These are phyloP conservation scores for Penicillium rolfsii DNA, from an alignment of 2,329 filamentous ascomycete genomes.

Conservation along the genomic window DNA sequence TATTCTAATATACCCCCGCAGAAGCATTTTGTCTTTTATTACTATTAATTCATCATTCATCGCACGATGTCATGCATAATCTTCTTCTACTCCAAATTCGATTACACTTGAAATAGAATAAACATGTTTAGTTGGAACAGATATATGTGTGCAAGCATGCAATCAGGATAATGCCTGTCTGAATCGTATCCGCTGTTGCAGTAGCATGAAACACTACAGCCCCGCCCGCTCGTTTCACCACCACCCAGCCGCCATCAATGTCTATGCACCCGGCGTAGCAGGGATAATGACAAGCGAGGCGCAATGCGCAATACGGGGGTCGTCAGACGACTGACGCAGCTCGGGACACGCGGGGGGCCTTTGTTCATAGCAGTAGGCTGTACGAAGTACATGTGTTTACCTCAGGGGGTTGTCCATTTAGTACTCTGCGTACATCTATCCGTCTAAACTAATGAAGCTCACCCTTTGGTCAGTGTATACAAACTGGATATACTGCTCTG, in stretches of 20 bases:
- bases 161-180: neutral
- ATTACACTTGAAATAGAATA: neutral
- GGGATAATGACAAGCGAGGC: neutral
- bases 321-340: neutral
- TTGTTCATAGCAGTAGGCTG: neutral
- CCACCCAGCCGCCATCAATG: neutral
- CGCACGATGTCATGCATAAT: constrained; percentile 30
- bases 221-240: constrained; percentile 26
- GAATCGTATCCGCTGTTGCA: neutral
- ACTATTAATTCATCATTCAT: constrained; percentile 7
- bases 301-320: neutral
- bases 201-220: constrained; percentile 20
- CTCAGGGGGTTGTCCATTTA: neutral
- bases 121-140: neutral
- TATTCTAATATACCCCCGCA: constrained; percentile 41
- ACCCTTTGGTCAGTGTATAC: neutral
- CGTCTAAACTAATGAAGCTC: neutral
- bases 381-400: neutral
- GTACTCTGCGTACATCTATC: neutral
- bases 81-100: neutral
- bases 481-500: neutral
- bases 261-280: constrained; percentile 1
- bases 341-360: neutral
- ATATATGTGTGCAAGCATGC: neutral
- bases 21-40: constrained; percentile 27